Conservation (phyloP, 169 alveolate genomes). For the Eimeria maxima region DNA sequence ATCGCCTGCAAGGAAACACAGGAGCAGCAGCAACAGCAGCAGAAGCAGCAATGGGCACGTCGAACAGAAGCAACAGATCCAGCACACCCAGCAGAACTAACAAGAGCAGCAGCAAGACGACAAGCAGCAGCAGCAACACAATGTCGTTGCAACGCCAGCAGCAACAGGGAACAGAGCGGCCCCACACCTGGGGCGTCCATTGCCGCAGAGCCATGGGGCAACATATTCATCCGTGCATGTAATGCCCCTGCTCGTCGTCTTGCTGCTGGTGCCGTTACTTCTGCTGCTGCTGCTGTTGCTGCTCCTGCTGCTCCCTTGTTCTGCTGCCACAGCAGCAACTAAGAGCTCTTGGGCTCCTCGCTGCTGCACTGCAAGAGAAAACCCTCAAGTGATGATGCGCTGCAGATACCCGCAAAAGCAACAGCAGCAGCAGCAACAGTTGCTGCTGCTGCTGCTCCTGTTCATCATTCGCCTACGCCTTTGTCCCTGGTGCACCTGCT, state of each 20-base stretch:
- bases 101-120: neutral
- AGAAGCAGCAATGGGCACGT: neutral
- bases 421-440: neutral
- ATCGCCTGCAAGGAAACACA: neutral
- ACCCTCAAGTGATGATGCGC: neutral
- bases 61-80: neutral
- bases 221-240: too few species aligned
- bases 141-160: neutral
- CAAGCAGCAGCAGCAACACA: neutral
- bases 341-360: neutral
- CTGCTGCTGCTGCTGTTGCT: too few species aligned
- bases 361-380: neutral
- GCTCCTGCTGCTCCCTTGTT: too few species aligned
- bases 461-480: too few species aligned
- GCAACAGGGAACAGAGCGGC: neutral
- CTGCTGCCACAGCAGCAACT: neutral
- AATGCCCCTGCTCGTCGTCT: too few species aligned
- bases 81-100: neutral
- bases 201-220: neutral
- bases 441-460: too few species aligned
- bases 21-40: conserved; percentile 37
- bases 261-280: too few species aligned
- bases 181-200: neutral
- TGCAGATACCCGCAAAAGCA: neutral
- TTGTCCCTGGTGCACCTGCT: conserved; percentile 11